These are phyloP conservation scores for Pichia sp. DNA, from an alignment of 1,139 yeast species.

Conservation along the genomic window DNA sequence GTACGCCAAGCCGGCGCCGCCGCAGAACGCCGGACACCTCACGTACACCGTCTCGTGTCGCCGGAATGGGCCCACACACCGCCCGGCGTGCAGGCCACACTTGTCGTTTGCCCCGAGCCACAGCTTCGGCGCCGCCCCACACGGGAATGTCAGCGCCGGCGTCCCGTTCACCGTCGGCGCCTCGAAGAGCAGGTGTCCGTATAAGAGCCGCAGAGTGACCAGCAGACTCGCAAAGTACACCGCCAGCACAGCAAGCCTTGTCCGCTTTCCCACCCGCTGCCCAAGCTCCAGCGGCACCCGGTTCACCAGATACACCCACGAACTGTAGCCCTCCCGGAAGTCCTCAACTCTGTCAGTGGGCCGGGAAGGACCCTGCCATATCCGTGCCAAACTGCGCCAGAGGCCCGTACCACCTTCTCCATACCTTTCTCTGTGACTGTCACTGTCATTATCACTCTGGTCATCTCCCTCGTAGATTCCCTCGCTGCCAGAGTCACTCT, in stretches of 20 bases:
- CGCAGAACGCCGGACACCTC: slow-evolving; percentile 88
- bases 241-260: neutral
- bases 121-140: slow-evolving; percentile 40
- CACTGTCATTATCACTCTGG: neutral
- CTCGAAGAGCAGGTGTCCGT: slow-evolving; percentile 34
- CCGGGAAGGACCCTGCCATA: slow-evolving; percentile 7
- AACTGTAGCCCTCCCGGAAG: neutral
- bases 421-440: neutral
- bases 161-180: slow-evolving; percentile 19
- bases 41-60: slow-evolving; percentile 48
- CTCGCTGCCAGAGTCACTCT: neutral
- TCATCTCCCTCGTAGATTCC: neutral
- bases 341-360: slow-evolving; percentile 7
- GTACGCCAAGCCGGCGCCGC: slow-evolving; percentile 70
- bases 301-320: neutral
- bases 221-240: neutral
- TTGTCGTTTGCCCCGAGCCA: slow-evolving; percentile 74
- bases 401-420: neutral
- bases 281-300: neutral
- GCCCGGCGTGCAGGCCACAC: slow-evolving; percentile 69
- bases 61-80: slow-evolving; percentile 42
- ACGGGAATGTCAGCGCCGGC: slow-evolving; percentile 37
- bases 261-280: neutral
- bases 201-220: slow-evolving; percentile 19
- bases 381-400: neutral